Evolutionary conservation across 306 rosid genomes (phyloP), one percentile per base, ranked within the genome.

Genomic region (Leucaena leucocephala): DNA sequence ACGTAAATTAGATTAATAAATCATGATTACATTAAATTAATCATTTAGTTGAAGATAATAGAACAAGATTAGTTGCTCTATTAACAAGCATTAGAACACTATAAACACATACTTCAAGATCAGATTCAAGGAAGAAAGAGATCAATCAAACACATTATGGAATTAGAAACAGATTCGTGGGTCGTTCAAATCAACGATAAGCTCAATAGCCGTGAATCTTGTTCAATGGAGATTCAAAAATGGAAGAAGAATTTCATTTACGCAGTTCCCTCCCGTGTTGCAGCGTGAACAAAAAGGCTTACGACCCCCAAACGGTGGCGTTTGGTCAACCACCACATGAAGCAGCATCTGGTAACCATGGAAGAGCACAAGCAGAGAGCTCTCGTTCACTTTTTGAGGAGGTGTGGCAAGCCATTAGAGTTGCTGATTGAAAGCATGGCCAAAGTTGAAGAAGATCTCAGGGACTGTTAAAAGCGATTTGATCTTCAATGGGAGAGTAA

Each of bases 301-400:
- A 78, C 81, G 69, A 11, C 11, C 91, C 92, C 8, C 84, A 82
- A 59, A 33, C 78, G 36, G 89, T 87, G 80, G 84, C 92, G 1
- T 84, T 90, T n/a, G 95, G 95, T 22, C 91, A 87, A 84, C 64
- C 91, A 88, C n/a, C 15, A 70, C 1, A 82, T 81, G 0, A n/a
- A 84, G 2, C 22, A 48, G 0, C 49, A 69, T 38, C 64, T 44
- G 54, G 27, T 27, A 21, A 45, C 57, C 8, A 84, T 80, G 90
- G 89, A 90, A 81, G 77, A 46, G 65, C 89, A 90, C 82, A 88
- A 88, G 69, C 86, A 48, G 10, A 75, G 88, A 4, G 87, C 84
- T 2, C 84, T 91, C 8, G 19, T 81, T 22, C 84, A 77, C 77
- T 87, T 87, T 13, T 68, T 84, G 0, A 79, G 67, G 40, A 77